Evolutionary conservation across 2,329 filamentous ascomycete species (phyloP), one percentile per base, ranked within the genome.

Genomic region (Botrytis galanthina): DNA sequence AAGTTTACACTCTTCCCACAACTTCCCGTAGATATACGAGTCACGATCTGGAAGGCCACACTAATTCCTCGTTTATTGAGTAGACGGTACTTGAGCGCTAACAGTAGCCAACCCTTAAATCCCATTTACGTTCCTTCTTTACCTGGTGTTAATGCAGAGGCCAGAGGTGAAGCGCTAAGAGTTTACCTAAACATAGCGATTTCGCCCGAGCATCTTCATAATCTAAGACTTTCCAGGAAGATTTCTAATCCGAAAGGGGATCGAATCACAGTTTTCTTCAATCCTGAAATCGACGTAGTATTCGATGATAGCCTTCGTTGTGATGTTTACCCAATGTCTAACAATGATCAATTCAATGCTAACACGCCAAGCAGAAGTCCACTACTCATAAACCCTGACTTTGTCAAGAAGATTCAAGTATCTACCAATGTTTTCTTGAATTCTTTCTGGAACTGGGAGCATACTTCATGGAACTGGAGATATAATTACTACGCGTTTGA

Each of bases 31-130:
- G 59, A 61, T 2, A 3, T 61, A 26, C 59, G 59, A 16, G 4
- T 61, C 35, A 39, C 2, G 59, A 37, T 61, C 20, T 61, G 59
- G 35, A 37, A 26, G 18, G 7, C 8, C 10, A 39, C 29, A 7
- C 8, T 26, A 22, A 61, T 10, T 39, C 59, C 59, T 37, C 59
- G 35, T 26, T 3, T 61, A 1, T 39, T 39, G 1, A 61, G 4
- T 26, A 37, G 37, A 39, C 12, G 4, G 2, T 61, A 22, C 35
- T 61, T 35, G 35, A 39, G 32, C 35, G 22, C 3, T 22, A 39
- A 61, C 4, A 37, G 20, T 12, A 3, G 8, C 22, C 2, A n/a
- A 39, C 2, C 20, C 14, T 9, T 12, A 8, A 6, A 0, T n/a
- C 16, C 20, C n/a, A 0, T 26, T 1, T 1, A 39, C 9, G 3